phyloP scores from a whole-genome alignment of 768 basidiomycete genomes.

The Grammothele lineata region DNA sequence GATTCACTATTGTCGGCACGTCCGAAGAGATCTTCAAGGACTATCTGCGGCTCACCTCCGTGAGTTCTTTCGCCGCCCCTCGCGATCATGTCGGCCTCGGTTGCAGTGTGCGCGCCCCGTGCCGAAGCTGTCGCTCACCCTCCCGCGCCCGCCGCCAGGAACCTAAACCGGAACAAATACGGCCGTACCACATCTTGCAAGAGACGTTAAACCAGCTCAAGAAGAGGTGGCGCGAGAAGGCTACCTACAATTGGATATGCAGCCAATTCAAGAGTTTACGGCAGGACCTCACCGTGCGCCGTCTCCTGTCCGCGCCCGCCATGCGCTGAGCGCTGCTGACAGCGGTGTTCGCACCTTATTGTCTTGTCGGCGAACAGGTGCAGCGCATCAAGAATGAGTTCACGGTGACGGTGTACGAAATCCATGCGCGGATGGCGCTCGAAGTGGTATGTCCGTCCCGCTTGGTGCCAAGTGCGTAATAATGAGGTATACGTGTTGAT shows the following conservation, averaged over 20 bases:
- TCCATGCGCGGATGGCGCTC: slow-evolving; percentile 95
- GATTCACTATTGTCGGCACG: slow-evolving; percentile 90
- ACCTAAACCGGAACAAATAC: slow-evolving; percentile 90
- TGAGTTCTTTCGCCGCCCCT: slow-evolving; percentile 30
- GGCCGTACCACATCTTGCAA: slow-evolving; percentile 80
- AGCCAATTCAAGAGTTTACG: slow-evolving; percentile 97
- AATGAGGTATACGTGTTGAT: slow-evolving; percentile 2
- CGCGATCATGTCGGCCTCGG: not conserved
- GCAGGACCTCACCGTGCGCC: slow-evolving; percentile 92
- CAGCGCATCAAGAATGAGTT: slow-evolving; percentile 99
- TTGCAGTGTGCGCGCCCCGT: not conserved
- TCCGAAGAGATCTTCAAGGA: slow-evolving; percentile 90
- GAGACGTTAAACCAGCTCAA: slow-evolving; percentile 86
- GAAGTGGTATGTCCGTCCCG: slow-evolving; percentile 61
- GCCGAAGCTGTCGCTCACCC: slow-evolving; percentile 1
- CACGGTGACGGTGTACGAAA: slow-evolving; percentile 96
- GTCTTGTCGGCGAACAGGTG: slow-evolving; percentile 58
- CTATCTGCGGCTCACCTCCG: slow-evolving; percentile 90
- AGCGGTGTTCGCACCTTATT: slow-evolving; percentile 13
- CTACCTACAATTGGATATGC: slow-evolving; percentile 85
- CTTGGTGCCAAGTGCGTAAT: too few species aligned
- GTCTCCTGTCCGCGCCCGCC: not conserved
- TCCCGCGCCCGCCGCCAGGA: slow-evolving; percentile 48
- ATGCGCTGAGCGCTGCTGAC: not conserved
- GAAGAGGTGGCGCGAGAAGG: slow-evolving; percentile 78